These are phyloP conservation scores for Aspergillus bertholletiae DNA, from an alignment of 495 filamentous ascomycete species.

Conservation along the genomic window DNA sequence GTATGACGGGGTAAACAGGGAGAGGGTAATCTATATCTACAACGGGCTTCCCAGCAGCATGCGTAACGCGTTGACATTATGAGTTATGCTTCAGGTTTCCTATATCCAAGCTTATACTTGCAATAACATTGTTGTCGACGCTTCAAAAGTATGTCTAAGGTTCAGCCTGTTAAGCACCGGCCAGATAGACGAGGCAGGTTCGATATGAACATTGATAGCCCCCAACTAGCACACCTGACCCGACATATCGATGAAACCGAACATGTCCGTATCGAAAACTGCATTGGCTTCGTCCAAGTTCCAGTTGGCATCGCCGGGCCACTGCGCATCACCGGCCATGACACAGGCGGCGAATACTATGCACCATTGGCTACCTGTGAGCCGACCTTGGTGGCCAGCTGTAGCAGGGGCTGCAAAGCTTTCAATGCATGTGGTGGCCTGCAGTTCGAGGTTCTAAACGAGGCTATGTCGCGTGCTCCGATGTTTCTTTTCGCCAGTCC, in stretches of 20 bases:
- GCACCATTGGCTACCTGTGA: slow-evolving; percentile 16
- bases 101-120: no score
- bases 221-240: neutral
- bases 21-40: no score
- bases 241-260: neutral
- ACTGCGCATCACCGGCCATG: neutral
- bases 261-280: slow-evolving; percentile 13
- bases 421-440: slow-evolving; percentile 6
- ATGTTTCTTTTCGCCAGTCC: slow-evolving; percentile 8
- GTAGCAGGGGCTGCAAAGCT: slow-evolving; percentile 12
- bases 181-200: neutral
- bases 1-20: no score
- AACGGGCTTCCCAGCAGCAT: no score
- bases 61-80: no score
- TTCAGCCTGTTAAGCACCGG: neutral
- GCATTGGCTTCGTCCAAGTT: slow-evolving; percentile 11
- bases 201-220: neutral
- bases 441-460: slow-evolving; percentile 4
- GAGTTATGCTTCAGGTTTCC: no score
- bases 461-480: slow-evolving; percentile 10
- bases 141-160: no score
- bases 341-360: neutral
- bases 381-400: slow-evolving; percentile 13
- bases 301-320: slow-evolving; percentile 14
- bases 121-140: no score